Conservation (phyloP, 768 basidiomycete genomes). For the Pholiota molesta region DNA sequence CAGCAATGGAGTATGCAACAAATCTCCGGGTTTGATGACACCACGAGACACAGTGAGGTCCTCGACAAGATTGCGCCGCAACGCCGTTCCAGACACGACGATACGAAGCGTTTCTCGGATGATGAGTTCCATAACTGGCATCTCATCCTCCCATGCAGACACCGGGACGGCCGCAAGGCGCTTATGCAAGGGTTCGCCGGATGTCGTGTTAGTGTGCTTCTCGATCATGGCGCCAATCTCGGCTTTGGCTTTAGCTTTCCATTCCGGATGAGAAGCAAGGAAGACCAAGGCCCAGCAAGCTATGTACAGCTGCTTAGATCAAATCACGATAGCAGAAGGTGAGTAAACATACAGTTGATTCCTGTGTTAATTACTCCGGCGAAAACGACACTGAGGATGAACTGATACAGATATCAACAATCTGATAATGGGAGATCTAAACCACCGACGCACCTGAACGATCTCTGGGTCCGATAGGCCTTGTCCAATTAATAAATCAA, state of each 20-base stretch:
- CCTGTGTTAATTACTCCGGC: constrained; percentile 40
- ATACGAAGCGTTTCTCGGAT: constrained; percentile 45
- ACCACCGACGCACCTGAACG: constrained; percentile 23
- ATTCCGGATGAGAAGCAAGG: constrained; percentile 36
- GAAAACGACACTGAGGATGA: constrained; percentile 35
- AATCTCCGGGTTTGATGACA: constrained; percentile 35
- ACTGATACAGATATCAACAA: constrained; percentile 20
- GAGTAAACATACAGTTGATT: constrained; percentile 31
- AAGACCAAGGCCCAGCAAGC: constrained; percentile 42
- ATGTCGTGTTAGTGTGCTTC: constrained; percentile 29
- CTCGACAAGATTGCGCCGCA: constrained; percentile 38
- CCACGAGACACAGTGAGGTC: constrained; percentile 31
- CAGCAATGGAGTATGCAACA: constrained; percentile 34
- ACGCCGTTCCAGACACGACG: constrained; percentile 25
- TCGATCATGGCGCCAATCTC: constrained; percentile 35
- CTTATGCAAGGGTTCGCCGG: constrained; percentile 33
- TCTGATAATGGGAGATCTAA: background rate
- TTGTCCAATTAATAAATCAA: constrained; percentile 36
- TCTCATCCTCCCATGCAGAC: constrained; percentile 43
- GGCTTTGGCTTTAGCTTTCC: constrained; percentile 34
- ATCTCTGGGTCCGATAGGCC: constrained; percentile 32
- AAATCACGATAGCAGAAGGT: background rate
- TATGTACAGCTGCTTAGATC: constrained; percentile 12
- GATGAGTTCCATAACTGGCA: constrained; percentile 39
- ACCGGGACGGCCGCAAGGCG: constrained; percentile 38